A percentile compares a stretch with the other conserved stretches of the same genome.
These are phyloP conservation scores for Halteria grandinella DNA, from an alignment of 73 alveolate genomes.

Conservation along the genomic window DNA sequence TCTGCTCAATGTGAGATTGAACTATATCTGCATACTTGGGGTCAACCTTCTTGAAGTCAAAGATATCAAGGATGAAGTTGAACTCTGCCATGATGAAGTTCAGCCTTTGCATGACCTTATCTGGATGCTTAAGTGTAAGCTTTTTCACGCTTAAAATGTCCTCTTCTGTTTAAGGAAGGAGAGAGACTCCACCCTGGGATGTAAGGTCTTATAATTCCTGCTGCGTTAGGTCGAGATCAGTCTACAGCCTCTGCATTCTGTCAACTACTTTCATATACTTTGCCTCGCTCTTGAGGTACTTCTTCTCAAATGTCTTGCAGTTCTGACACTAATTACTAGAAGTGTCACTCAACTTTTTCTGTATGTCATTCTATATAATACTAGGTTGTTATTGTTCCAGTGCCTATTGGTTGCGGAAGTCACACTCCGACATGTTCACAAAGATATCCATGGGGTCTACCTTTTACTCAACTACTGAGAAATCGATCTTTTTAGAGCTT, in stretches of 20 bases:
- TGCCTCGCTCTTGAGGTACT: conserved; percentile 3
- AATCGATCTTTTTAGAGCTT: conserved; percentile 45
- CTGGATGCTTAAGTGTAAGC: conserved; percentile 8
- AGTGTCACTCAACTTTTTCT: too few species aligned
- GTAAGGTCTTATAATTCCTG: background rate
- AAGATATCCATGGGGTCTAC: conserved; percentile 35
- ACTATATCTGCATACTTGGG: background rate
- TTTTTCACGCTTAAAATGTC: conserved; percentile 1
- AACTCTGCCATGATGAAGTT: conserved; percentile 17
- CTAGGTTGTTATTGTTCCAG: too few species aligned
- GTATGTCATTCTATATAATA: too few species aligned
- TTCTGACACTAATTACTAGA: too few species aligned
- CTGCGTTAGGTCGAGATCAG: background rate
- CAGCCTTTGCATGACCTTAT: conserved; percentile 25
- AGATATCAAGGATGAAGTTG: conserved; percentile 17
- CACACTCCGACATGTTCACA: conserved; percentile 26
- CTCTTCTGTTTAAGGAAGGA: conserved; percentile 40
- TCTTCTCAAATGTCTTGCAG: conserved; percentile 38
- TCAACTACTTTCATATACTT: conserved; percentile 11
- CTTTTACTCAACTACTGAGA: conserved; percentile 32
- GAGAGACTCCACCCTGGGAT: background rate
- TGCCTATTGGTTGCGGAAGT: too few species aligned
- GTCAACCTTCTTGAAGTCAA: background rate
- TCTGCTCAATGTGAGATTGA: background rate
- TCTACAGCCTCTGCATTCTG: background rate